phyloP scores from a whole-genome alignment of 2,329 filamentous ascomycete species.

The Alternaria brassicae region DNA sequence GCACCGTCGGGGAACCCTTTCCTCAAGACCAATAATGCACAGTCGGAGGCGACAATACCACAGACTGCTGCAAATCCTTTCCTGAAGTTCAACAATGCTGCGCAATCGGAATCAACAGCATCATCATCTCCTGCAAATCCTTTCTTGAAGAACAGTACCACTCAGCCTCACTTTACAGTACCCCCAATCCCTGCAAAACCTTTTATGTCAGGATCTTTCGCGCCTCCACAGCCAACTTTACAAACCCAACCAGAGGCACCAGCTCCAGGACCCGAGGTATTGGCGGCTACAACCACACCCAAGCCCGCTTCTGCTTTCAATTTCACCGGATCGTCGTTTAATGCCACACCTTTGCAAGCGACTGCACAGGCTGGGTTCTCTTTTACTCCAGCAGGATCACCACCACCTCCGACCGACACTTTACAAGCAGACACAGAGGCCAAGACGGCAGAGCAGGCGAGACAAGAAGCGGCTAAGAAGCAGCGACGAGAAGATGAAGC shows the following conservation, averaged over 20 bases:
- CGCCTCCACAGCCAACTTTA: neutral
- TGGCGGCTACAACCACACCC: constrained; percentile 8
- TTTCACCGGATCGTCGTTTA: constrained; percentile 6
- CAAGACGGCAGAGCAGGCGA: constrained; percentile 19
- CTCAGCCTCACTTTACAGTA: neutral
- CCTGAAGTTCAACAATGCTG: constrained; percentile 4
- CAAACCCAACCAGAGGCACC: neutral
- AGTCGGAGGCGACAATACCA: neutral
- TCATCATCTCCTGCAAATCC: constrained; percentile 3
- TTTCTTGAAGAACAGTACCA: constrained; percentile 5
- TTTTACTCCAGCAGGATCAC: constrained; percentile 24
- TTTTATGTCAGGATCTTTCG: constrained; percentile 4
- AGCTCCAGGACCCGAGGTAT: neutral
- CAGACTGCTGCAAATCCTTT: constrained; percentile 17
- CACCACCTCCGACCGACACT: constrained; percentile 15
- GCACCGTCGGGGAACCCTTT: constrained; percentile 15
- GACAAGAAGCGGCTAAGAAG: constrained; percentile 20
- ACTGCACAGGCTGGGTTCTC: constrained; percentile 15
- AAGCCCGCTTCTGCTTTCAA: constrained; percentile 12
- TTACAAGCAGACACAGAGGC: constrained; percentile 15
- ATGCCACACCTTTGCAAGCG: neutral
- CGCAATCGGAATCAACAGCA: neutral
- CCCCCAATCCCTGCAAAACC: constrained; percentile 5
- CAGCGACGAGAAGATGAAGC: constrained; percentile 19
- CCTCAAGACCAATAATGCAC: constrained; percentile 3